Conservation (phyloP, 805 yeast species). For the Kluyveromyces nonfermentans region DNA sequence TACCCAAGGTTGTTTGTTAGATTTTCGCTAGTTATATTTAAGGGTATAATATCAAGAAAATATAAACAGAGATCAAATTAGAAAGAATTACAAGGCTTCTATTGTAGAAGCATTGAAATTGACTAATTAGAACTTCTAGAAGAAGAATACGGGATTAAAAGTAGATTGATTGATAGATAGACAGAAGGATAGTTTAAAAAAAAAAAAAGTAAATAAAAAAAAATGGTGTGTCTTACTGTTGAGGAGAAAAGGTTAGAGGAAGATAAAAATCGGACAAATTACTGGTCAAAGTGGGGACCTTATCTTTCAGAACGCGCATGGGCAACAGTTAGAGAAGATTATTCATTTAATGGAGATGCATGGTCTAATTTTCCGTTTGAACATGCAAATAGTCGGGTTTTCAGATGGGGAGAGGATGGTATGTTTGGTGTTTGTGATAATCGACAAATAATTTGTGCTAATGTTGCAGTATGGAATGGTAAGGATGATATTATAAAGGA, state of each 20-base stretch:
- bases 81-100: no score
- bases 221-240: constrained; percentile 15
- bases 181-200: constrained; percentile 3
- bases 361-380: constrained; percentile 87
- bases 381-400: constrained; percentile 68
- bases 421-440: constrained; percentile 82
- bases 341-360: constrained; percentile 78
- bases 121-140: no score
- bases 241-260: constrained; percentile 32
- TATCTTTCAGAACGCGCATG: constrained; percentile 82
- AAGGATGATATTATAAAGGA: constrained; percentile 79
- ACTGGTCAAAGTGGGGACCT: constrained; percentile 90
- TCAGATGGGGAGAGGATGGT: constrained; percentile 96
- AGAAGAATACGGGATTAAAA: no score
- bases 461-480: constrained; percentile 90
- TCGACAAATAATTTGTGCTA: constrained; percentile 64
- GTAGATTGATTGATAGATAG: neutral
- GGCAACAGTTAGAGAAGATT: constrained; percentile 83
- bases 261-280: constrained; percentile 32
- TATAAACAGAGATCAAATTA: no score
- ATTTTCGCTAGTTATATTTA: no score
- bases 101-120: no score
- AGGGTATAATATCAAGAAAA: no score
- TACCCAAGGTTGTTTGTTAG: no score
- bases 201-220: neutral